phyloP scores from a whole-genome alignment of 495 filamentous ascomycete genomes.

The Podospora comata region DNA sequence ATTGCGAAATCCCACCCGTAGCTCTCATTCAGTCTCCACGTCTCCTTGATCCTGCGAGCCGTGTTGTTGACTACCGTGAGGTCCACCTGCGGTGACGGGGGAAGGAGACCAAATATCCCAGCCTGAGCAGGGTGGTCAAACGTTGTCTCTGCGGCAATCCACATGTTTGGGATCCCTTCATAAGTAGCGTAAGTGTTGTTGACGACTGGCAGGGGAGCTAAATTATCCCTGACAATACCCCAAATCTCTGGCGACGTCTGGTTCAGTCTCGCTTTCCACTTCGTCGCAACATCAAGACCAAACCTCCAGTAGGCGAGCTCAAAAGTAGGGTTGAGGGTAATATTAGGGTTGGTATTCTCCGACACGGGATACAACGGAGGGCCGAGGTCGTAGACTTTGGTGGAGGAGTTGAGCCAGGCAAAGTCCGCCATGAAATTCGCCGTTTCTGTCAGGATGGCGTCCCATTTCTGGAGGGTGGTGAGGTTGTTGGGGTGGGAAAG shows the following conservation, averaged over 20 bases:
- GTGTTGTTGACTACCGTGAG: constrained; percentile 42
- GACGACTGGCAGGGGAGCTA: constrained; percentile 47
- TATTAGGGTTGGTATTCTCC: constrained; percentile 51
- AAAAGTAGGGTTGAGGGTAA: constrained; percentile 50
- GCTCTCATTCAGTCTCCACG: constrained; percentile 47
- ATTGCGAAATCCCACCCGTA: constrained; percentile 56
- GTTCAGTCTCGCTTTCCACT: constrained; percentile 41
- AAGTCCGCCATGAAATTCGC: constrained; percentile 54
- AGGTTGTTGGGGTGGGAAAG: constrained; percentile 36
- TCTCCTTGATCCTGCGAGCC: constrained; percentile 40
- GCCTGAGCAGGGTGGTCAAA: constrained; percentile 53
- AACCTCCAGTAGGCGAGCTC: constrained; percentile 55
- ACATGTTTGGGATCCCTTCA: constrained; percentile 51
- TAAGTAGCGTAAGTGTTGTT: constrained; percentile 48
- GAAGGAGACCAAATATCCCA: constrained; percentile 48
- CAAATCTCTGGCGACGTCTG: constrained; percentile 37
- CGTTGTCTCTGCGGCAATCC: constrained; percentile 41
- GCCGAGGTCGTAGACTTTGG: constrained; percentile 47
- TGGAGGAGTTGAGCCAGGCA: constrained; percentile 46
- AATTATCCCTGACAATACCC: constrained; percentile 40
- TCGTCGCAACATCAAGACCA: constrained; percentile 42
- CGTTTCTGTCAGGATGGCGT: constrained; percentile 39
- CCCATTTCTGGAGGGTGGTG: constrained; percentile 45
- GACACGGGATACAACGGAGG: constrained; percentile 53
- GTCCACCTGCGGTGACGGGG: constrained; percentile 43